phyloP scores from a whole-genome alignment of 2,329 filamentous ascomycete genomes.

The Talaromyces sp. region DNA sequence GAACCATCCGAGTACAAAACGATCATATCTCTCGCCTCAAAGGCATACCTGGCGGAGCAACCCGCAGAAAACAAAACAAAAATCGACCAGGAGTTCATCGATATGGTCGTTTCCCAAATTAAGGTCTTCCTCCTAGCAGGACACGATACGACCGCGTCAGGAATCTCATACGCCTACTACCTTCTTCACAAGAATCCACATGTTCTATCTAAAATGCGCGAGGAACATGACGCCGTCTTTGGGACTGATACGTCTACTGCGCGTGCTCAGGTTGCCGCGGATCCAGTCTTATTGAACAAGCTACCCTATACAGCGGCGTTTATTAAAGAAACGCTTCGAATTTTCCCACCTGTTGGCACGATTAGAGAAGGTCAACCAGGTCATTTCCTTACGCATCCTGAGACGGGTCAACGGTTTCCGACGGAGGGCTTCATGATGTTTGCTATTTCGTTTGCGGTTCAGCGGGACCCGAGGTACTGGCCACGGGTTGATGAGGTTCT shows the following conservation, averaged over 20 bases:
- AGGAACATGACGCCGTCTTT: slow-evolving; percentile 59
- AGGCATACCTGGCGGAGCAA: neutral
- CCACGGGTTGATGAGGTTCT: neutral
- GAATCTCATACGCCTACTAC: slow-evolving; percentile 26
- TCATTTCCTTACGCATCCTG: slow-evolving; percentile 1
- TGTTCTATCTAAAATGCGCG: slow-evolving; percentile 40
- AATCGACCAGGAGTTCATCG: too few species aligned
- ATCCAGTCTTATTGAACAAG: slow-evolving; percentile 48
- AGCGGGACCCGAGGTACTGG: neutral
- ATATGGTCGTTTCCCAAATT: slow-evolving; percentile 14
- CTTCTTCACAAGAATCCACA: slow-evolving; percentile 23
- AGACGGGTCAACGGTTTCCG: neutral
- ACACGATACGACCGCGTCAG: slow-evolving; percentile 23
- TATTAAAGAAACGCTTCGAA: slow-evolving; percentile 57
- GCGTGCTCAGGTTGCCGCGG: slow-evolving; percentile 33
- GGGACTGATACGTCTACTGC: slow-evolving; percentile 44
- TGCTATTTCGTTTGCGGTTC: neutral
- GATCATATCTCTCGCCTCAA: neutral
- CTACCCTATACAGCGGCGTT: slow-evolving; percentile 57
- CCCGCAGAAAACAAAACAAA: too few species aligned
- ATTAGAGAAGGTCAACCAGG: slow-evolving; percentile 9
- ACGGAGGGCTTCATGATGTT: neutral
- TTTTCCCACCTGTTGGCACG: slow-evolving; percentile 49
- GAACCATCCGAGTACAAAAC: neutral
- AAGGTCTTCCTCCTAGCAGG: slow-evolving; percentile 35